A percentile compares a stretch with the other conserved stretches of the same genome.
phyloP scores from a whole-genome alignment of 2,329 filamentous ascomycete genomes.

The Xylaria sp. region DNA sequence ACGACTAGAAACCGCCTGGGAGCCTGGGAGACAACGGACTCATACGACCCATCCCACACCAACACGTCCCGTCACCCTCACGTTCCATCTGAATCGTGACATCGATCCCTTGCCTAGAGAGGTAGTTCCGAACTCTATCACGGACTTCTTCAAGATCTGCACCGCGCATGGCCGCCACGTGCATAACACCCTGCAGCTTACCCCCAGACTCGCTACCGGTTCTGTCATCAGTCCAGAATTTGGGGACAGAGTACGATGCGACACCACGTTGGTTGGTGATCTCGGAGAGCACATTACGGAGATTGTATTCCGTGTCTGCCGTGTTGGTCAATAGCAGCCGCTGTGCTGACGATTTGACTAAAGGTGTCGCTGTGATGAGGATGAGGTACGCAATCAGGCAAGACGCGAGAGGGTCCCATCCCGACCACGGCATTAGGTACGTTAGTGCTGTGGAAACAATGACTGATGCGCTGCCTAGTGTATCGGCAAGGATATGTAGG shows the following conservation, averaged over 20 bases:
- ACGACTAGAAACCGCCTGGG: conserved; percentile 25
- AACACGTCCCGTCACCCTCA: conserved; percentile 77
- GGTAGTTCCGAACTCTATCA: conserved; percentile 77
- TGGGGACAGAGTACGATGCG: conserved; percentile 83
- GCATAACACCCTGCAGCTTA: conserved; percentile 83
- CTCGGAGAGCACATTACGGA: conserved; percentile 87
- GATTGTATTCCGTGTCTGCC: conserved; percentile 84
- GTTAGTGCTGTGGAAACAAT: conserved; percentile 92
- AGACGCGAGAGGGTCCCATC: conserved; percentile 94
- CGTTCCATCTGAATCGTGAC: conserved; percentile 88
- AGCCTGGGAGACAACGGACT: conserved; percentile 48
- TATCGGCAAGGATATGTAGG: conserved; percentile 93
- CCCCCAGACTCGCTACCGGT: conserved; percentile 56
- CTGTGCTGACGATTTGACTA: conserved; percentile 86
- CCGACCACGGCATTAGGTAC: conserved; percentile 87
- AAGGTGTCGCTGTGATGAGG: conserved; percentile 87
- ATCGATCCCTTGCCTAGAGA: conserved; percentile 78
- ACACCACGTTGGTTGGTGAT: conserved; percentile 86
- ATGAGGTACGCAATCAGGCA: conserved; percentile 94
- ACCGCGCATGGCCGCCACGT: conserved; percentile 79
- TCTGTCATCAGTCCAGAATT: conserved; percentile 90
- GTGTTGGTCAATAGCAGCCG: conserved; percentile 87
- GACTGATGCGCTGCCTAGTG: conserved; percentile 91
- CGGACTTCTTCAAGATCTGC: conserved; percentile 86
- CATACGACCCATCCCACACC: conserved; percentile 63